Evolutionary conservation across 1,139 yeast genomes (phyloP).

Genomic region (Zygotorulaspora mrakii): DNA sequence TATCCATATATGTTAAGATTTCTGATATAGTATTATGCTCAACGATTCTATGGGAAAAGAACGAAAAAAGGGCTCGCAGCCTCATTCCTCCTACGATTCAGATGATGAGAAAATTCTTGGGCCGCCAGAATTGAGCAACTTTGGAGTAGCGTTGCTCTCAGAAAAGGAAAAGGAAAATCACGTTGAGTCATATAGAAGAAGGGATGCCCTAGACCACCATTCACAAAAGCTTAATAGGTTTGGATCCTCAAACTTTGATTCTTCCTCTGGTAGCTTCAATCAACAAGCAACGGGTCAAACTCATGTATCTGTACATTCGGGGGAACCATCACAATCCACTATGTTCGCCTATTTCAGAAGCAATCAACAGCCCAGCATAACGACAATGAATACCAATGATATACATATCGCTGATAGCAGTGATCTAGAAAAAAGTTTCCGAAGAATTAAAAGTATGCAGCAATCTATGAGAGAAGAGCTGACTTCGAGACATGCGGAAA

Average conservation of each 20-base stretch:
- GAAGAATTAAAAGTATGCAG: slow-evolving; percentile 26
- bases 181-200: slow-evolving; percentile 1
- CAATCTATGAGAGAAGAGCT: slow-evolving; percentile 31
- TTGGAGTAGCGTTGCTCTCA: slow-evolving; percentile 32
- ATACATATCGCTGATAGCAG: slow-evolving; percentile 7
- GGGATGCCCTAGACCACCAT: not conserved
- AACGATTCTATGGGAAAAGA: slow-evolving; percentile 8
- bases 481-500: slow-evolving; percentile 32
- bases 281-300: slow-evolving; percentile 18
- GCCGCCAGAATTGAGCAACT: slow-evolving; percentile 33
- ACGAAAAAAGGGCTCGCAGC: slow-evolving; percentile 6
- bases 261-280: slow-evolving; percentile 8
- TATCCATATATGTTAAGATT: slow-evolving; percentile 10
- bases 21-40: slow-evolving; percentile 10
- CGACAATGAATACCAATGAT: slow-evolving; percentile 22
- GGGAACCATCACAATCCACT: slow-evolving; percentile 27
- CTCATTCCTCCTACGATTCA: slow-evolving; percentile 19
- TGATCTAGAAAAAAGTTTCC: slow-evolving; percentile 18
- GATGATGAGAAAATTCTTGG: slow-evolving; percentile 31
- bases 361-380: slow-evolving; percentile 27
- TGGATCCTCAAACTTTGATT: slow-evolving; percentile 7
- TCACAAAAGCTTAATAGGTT: slow-evolving; percentile 4
- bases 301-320: slow-evolving; percentile 18
- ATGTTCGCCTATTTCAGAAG: slow-evolving; percentile 22
- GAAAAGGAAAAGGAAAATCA: slow-evolving; percentile 19